Evolutionary conservation across 192 early-diverging fungal genomes (phyloP), one percentile per base, ranked within the genome.

Genomic region (Rhizoclosmatium sp.): DNA sequence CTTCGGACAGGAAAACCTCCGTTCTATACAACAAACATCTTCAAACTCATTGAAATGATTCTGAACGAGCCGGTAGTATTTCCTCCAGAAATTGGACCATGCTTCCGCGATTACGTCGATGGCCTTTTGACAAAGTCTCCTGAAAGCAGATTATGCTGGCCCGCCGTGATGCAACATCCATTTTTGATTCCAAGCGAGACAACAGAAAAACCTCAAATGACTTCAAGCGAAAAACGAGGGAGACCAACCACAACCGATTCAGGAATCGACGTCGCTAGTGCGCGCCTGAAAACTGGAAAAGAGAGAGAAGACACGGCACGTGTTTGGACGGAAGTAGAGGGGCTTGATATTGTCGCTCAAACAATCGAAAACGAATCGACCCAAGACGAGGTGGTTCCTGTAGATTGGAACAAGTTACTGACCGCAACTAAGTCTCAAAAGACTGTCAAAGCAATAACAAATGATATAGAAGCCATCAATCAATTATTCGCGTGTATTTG

Each of bases 41-140:
- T 84, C 81, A 72, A 72, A 56, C 76, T 84, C 49, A 81, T 84
- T 47, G 72, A 83, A 71, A 56, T 84, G 83, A 84, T 84, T 59
- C 9, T 79, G 7, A 40, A 79, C 39, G 68, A 80, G 5, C 45
- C 39, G 10, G 59, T 84, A 31, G 19, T n/a, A 31, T 84, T 62
- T 42, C 83, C 83, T 19, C 21, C 48, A 3, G 59, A 70, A 7
- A 79, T 83, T 10, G 59, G 44, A 16, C 5, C 19, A 9, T 16
- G 23, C 14, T 68, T 84, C 21, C 9, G 23, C 41, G 21, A 44
- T 3, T 51, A 80, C 39, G 7, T 84, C 14, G 19, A 1, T 2
- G 42, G 78, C 4, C 65, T 84, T 19, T 62, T 84, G 7, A 19
- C 75, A 62, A 84, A 84, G 59, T n/a, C n/a, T 9, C 76, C 62